Evolutionary conservation across 768 basidiomycete genomes (phyloP).

Genomic region (Calocybe gangraenosa): DNA sequence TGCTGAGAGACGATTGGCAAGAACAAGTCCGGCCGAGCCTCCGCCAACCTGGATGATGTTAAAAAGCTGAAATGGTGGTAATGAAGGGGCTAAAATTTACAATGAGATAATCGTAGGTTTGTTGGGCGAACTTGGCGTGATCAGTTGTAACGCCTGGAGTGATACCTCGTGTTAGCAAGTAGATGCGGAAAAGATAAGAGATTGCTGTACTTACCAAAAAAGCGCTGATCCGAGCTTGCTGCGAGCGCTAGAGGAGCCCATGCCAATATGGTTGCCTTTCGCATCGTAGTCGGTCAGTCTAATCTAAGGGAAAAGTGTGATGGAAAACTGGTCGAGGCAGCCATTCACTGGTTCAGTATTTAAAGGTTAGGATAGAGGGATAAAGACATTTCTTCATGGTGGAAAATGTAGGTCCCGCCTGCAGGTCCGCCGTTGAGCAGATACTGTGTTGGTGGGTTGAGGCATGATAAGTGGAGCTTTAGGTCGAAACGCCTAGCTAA

Average conservation of each 20-base stretch:
- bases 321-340: too few relatives aligned
- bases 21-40: constrained; percentile 19
- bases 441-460: too few relatives aligned
- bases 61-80: not conserved
- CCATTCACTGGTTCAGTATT: too few relatives aligned
- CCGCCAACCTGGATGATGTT: constrained; percentile 15
- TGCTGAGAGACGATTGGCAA: constrained; percentile 22
- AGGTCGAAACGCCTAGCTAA: too few relatives aligned
- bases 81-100: not conserved
- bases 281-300: not conserved
- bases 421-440: too few relatives aligned
- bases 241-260: not conserved
- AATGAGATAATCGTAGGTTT: constrained; percentile 14
- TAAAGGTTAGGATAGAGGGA: too few relatives aligned
- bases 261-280: not conserved
- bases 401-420: too few relatives aligned
- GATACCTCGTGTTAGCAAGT: too few relatives aligned
- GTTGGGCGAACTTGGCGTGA: constrained; percentile 7
- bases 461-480: too few relatives aligned
- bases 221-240: not conserved
- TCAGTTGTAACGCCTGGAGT: constrained; percentile 12
- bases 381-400: too few relatives aligned
- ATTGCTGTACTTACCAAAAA: not conserved
- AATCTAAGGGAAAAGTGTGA: too few relatives aligned
- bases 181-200: too few relatives aligned